Evolutionary conservation across 2,329 filamentous ascomycete species (phyloP), one percentile per base, ranked within the genome.

Genomic region (Pestalotiopsis fici): DNA sequence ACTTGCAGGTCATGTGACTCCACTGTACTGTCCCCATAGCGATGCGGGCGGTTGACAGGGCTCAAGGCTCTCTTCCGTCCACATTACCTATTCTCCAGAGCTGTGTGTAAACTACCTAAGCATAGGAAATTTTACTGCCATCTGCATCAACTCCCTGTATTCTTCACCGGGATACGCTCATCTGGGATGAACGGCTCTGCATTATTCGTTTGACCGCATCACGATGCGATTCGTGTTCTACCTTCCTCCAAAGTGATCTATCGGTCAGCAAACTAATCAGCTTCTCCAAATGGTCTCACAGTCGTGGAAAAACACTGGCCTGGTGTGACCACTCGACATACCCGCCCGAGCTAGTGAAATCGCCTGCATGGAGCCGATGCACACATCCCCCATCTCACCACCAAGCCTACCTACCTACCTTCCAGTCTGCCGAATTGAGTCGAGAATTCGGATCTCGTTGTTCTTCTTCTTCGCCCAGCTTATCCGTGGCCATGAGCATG

Each of bases 291-390:
- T 62, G 59, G 56, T 21, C 43, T 66, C 56, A 50, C 57, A 54
- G 27, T 61, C 27, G 23, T 54, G 57, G 37, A 66, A 60, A 56
- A 39, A 59, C 66, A 59, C 37, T n/a, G 21, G 12, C 21, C 23
- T 65, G 56, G 63, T 74, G 69, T 74, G 67, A 74, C 68, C 69
- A 55, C 66, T 68, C 61, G 67, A 69, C 71, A 71, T 77, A 78
- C 72, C 74, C 76, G 75, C 76, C 75, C 70, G 65, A 69, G 71
- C 76, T 76, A 77, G 71, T 70, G 69, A 70, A 70, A 7, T 74
- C 69, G 67, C 72, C 70, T 78, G 74, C 74, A 75, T 74, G 68
- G 65, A 65, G 57, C 43, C 59, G 67, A 31, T 59, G 66, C 65
- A 35, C 23, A 35, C 54, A 25, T 50, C 23, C 37, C 27, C 56